Base-by-base conservation (phyloP, 2,329 filamentous ascomycete species). In the Cladosporium cucumerinum region DNA sequence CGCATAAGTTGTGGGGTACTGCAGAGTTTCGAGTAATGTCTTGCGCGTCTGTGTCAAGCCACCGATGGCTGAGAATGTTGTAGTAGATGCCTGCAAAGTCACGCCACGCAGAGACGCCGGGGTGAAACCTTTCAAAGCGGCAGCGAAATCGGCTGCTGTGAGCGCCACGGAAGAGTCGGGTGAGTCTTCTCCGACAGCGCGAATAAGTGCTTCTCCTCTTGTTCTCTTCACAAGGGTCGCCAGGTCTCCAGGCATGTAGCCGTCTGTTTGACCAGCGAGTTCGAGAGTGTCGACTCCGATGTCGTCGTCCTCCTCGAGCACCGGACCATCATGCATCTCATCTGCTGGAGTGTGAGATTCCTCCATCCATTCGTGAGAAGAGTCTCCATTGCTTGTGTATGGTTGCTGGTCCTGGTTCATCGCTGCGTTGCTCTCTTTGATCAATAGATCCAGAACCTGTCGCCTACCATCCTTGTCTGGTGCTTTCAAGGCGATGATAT, bases 1-100 rank as follows among this genome's bases (percentile, higher is more conserved):
- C 0, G 95, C 95, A 75, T 99, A 99, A 66, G 95, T 97, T 1
- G 96, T 99, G 0, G 95, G 95, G 73, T 99, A 99, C 75, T 97
- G 91, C 3, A 99, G 82, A 0, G 95, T 99, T 78, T 99, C 95
- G 10, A 99, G 85, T 3, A 99, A 84, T n/a, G 92, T 92, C 71
- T 93, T 89, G 4, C 96, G 88, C 0, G 95, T 99, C 72, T 92
- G 87, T 51, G 87, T 86, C 5, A 99, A 82, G 18, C 95, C 95
- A 57, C 95, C 95, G 67, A 99, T 98, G 0, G 91, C 91, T 68
- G 90, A 88, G 78, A 97, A 99, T 8, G 91, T 96, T 0, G 92
- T 97, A 1, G 91, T 95, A 3, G 93, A 97, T 62, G 91, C 92
- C 71, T 98, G 96, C 4, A 99, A 81, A 0, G 94, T 93, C 12